Conservation (phyloP, 2,329 filamentous ascomycete genomes). For the Colletotrichum euphorbiae region DNA sequence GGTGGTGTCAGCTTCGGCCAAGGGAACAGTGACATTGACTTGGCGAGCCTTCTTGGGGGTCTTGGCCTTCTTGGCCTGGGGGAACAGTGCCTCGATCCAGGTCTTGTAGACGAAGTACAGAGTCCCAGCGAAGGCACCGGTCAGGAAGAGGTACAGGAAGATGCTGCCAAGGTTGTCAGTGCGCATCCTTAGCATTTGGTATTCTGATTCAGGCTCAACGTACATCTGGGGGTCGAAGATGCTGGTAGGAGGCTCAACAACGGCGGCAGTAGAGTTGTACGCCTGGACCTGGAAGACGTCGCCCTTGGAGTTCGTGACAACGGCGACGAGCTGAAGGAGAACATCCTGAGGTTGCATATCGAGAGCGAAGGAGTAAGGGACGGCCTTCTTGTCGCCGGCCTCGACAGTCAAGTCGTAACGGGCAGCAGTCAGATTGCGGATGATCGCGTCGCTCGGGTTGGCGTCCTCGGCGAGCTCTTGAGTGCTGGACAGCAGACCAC, state of each 20-base stretch:
- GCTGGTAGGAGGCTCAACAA: conserved; percentile 92
- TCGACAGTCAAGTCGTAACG: conserved; percentile 80
- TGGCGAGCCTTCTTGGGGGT: conserved; percentile 74
- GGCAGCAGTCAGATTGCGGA: conserved; percentile 87
- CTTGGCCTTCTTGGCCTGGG: conserved; percentile 80
- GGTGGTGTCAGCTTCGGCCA: conserved; percentile 78
- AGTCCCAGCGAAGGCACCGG: conserved; percentile 80
- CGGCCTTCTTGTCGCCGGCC: conserved; percentile 78
- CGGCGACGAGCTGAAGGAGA: conserved; percentile 78
- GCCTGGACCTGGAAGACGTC: conserved; percentile 80
- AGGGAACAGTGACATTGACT: conserved; percentile 69
- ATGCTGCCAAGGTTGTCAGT: conserved; percentile 67
- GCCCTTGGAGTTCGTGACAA: conserved; percentile 76
- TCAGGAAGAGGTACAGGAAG: conserved; percentile 96
- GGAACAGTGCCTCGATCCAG: conserved; percentile 96
- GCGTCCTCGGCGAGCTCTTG: conserved; percentile 62
- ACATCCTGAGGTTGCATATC: conserved; percentile 96
- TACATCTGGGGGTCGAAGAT: conserved; percentile 97
- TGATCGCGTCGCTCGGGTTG: conserved; percentile 64
- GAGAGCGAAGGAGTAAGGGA: conserved; percentile 87
- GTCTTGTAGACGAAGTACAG: conserved; percentile 98
- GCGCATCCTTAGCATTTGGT: conserved; percentile 60
- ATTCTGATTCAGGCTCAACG: conserved; percentile 48
- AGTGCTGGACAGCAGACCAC: conserved; percentile 76
- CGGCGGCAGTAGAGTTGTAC: conserved; percentile 83